A percentile compares a stretch with the other conserved stretches of the same genome.
These are phyloP conservation scores for Colletotrichum filicis DNA, from an alignment of 2,329 filamentous ascomycete genomes.

Conservation along the genomic window DNA sequence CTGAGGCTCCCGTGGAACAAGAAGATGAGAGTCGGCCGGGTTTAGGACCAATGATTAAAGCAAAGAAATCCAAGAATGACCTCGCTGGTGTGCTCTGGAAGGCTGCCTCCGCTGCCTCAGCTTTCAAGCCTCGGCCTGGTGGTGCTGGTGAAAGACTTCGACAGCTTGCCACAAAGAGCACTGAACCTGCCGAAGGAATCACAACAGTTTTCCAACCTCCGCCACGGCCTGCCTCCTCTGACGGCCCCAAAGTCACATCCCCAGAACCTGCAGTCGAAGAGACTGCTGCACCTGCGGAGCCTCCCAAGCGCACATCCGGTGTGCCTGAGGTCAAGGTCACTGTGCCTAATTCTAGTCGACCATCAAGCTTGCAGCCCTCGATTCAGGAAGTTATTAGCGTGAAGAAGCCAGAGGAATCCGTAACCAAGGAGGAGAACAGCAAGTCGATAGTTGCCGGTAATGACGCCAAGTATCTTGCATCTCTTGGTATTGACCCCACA, in stretches of 20 bases:
- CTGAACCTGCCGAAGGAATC: slow-evolving; percentile 71
- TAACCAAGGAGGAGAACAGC: slow-evolving; percentile 60
- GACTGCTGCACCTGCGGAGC: slow-evolving; percentile 42
- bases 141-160: slow-evolving; percentile 85
- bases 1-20: slow-evolving; percentile 43
- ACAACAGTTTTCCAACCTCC: slow-evolving; percentile 89
- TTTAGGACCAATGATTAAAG: slow-evolving; percentile 90
- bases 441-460: slow-evolving; percentile 76
- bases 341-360: slow-evolving; percentile 54
- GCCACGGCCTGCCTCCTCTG: slow-evolving; percentile 54
- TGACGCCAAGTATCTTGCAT: slow-evolving; percentile 81
- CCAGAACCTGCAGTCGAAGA: slow-evolving; percentile 37
- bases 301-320: slow-evolving; percentile 46
- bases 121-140: slow-evolving; percentile 88
- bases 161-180: slow-evolving; percentile 65
- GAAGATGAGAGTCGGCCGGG: slow-evolving; percentile 71
- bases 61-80: slow-evolving; percentile 77
- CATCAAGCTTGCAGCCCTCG: slow-evolving; percentile 51
- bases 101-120: slow-evolving; percentile 73
- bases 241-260: slow-evolving; percentile 47
- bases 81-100: slow-evolving; percentile 83
- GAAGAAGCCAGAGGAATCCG: slow-evolving; percentile 39
- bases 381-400: slow-evolving; percentile 44
- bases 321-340: slow-evolving; percentile 71
- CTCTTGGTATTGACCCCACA: slow-evolving; percentile 79